Base-by-base conservation (phyloP, 352 stramenopile species). In the Phytophthora colocasiae region DNA sequence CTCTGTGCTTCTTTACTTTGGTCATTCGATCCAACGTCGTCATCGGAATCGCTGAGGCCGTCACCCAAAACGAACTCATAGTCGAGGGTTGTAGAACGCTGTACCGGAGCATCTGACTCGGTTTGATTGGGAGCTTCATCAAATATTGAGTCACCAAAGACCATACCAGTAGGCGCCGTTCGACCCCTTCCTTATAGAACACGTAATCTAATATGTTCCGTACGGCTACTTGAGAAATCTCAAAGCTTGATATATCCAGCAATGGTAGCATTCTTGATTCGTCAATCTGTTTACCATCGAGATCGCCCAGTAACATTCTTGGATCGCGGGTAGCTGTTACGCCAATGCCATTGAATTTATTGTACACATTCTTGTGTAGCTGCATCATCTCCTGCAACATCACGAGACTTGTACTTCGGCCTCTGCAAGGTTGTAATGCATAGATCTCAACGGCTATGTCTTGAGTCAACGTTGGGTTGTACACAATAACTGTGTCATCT, bases 361-460 rank as follows among this genome's bases (percentile, higher is more conserved):
- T 55, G 43, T 66, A 59, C 1, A 54, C 26, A 0, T 51, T 40
- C 10, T 29, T 4, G 14, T 53, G 58, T 17, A 32, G 17, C 22
- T 46, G 10, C 15, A 31, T 49, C 53, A 56, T 55, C 31, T 63
- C 47, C 15, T 15, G 8, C 29, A 47, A 4, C 61, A 63, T 63
- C 2, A 63, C 9, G 14, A 57, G 11, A 22, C 54, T 65, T 6
- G 52, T 58, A 5, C 47, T 50, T 2, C 29, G 63, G 0, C 24
- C 29, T 6, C 8, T 15, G 22, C 63, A 70, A 11, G 54, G 48
- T 32, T 54, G 39, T 12, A 65, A 17, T 9, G 63, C 63, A 22
- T 71, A 71, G 1, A 53, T 58, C 26, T 61, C 54, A 6, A 52
- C 48, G 1, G 54, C 47, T 7, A 65, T 7, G 17, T 65, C 48